Evolutionary conservation across 2,329 filamentous ascomycete genomes (phyloP), one percentile per base, ranked within the genome.

Genomic region (Phyllosticta citrichinensis): DNA sequence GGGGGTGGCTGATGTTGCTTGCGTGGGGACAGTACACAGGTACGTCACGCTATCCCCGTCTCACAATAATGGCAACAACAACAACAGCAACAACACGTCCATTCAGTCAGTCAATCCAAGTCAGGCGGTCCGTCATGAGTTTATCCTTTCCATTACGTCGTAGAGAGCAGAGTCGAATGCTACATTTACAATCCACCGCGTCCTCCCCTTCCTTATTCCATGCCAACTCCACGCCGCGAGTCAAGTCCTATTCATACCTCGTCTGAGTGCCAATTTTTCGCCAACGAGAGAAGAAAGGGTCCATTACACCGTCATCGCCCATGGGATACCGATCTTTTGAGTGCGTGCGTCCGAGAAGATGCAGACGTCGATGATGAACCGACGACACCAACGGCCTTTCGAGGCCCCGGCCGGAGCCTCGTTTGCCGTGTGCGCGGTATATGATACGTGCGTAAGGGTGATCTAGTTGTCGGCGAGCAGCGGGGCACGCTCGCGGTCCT

Each of bases 401-500:
- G 22, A 22, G 22, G 22, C 22, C 22, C 22, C 22, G 22, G 22
- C 22, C 22, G 22, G 22, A 22, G 22, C 22, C 22, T 22, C 22
- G 22, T 22, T 22, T 22, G 22, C 22, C 22, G 22, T 2, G 22
- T 22, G n/a, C 22, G 22, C 22, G 22, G 22, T 3, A 22, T 22
- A 3, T 22, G 22, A 3, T 22, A 3, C 22, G 22, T 22, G 22
- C 2, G 22, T 22, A 3, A 22, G 22, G 22, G 22, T 22, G 22
- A 3, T 6, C 17, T 66, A 72, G 54, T 74, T 67, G 40, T 79
- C 76, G 30, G 78, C 75, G 63, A 84, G 73, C 69, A 83, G 67
- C 2, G 81, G 81, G 61, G 80, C 76, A 57, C 81, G 73, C 71
- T 84, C 81, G 14, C 78, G 75, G 61, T 83, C 81, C 64, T 77